Evolutionary conservation across 2,329 filamentous ascomycete species (phyloP).

Genomic region (Paracoccidioides brasiliensis): DNA sequence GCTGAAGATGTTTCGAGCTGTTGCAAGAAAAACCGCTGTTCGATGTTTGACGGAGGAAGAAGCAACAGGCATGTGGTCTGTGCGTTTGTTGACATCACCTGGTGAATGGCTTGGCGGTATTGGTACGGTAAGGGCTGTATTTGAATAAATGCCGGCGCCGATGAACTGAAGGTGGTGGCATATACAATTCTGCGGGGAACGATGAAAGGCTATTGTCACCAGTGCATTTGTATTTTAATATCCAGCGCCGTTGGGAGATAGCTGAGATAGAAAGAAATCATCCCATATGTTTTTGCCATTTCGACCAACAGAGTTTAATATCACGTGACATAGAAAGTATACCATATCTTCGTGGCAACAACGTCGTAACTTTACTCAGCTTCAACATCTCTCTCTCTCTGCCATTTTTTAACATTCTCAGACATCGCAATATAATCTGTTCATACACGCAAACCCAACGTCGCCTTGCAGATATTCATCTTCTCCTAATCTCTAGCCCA

Average conservation of each 20-base stretch:
- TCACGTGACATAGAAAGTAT: too few relatives aligned
- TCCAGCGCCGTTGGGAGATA: too few relatives aligned
- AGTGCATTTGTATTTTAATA: too few relatives aligned
- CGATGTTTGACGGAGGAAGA: not conserved
- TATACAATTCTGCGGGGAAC: not conserved
- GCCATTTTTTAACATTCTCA: too few relatives aligned
- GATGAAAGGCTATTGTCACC: too few relatives aligned
- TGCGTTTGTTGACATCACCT: conserved; percentile 4
- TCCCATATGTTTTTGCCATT: too few relatives aligned
- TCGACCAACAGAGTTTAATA: too few relatives aligned
- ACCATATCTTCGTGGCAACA: too few relatives aligned
- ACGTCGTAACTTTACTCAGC: too few relatives aligned
- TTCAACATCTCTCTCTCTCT: not conserved
- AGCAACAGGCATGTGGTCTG: conserved; percentile 2
- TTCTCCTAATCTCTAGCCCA: not conserved
- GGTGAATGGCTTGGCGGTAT: not conserved
- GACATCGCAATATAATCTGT: too few relatives aligned
- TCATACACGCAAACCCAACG: too few relatives aligned
- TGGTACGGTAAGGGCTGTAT: not conserved
- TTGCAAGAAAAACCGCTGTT: not conserved
- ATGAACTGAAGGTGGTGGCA: not conserved
- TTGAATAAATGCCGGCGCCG: not conserved
- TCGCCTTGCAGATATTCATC: not conserved
- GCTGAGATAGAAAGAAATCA: too few relatives aligned
- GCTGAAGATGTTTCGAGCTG: not conserved